phyloP scores from a whole-genome alignment of 176 grass and related monocot species.

The Lolium rigidum region DNA sequence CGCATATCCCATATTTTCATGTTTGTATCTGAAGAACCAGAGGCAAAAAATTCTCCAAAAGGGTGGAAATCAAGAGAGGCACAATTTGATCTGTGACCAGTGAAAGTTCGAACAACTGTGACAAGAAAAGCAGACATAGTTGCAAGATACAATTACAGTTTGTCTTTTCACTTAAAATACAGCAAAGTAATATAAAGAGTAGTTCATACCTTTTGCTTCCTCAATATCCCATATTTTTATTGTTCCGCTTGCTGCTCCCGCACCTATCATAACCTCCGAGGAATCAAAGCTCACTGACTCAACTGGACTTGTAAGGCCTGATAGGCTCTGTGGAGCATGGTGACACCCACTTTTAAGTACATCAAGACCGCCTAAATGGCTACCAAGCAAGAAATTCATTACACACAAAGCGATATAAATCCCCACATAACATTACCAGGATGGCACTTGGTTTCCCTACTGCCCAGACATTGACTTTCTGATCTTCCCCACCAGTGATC shows the following conservation, averaged over 20 bases:
- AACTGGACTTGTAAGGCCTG: slow-evolving; percentile 84
- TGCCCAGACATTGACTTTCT: slow-evolving; percentile 91
- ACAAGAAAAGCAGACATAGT: slow-evolving; percentile 22
- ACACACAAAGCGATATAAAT: background rate
- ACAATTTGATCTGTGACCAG: slow-evolving; percentile 93
- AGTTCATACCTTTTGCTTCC: slow-evolving; percentile 73
- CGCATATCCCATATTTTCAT: slow-evolving; percentile 94
- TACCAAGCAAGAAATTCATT: slow-evolving; percentile 18
- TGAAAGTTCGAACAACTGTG: slow-evolving; percentile 81
- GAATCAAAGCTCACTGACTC: slow-evolving; percentile 90
- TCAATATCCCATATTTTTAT: slow-evolving; percentile 95
- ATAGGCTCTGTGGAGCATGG: slow-evolving; percentile 65
- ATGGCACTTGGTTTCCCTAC: slow-evolving; percentile 80
- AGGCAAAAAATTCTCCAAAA: slow-evolving; percentile 92
- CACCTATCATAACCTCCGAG: slow-evolving; percentile 80
- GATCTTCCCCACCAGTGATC: slow-evolving; percentile 86
- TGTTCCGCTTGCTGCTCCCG: slow-evolving; percentile 77
- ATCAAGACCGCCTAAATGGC: background rate
- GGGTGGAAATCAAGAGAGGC: slow-evolving; percentile 89
- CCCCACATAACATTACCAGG: slow-evolving; percentile 59
- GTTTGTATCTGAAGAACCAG: slow-evolving; percentile 93
- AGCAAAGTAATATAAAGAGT: background rate
- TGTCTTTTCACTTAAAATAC: slow-evolving; percentile 12
- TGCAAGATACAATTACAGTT: slow-evolving; percentile 17
- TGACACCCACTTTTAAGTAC: slow-evolving; percentile 34